Evolutionary conservation across 805 yeast species (phyloP).

Genomic region (Schwanniomyces polymorphus): DNA sequence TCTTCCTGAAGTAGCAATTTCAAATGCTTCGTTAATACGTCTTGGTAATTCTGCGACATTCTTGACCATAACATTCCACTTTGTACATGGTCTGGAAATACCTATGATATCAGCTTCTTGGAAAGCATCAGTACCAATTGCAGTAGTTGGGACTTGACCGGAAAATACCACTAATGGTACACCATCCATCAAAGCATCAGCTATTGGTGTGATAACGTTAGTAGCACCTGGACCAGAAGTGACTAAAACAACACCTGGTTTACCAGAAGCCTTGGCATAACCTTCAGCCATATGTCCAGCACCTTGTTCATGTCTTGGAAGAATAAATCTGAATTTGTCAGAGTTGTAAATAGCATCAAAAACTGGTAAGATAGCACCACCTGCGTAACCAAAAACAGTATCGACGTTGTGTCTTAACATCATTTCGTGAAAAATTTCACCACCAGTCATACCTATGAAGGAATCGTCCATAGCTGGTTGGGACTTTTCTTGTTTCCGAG

Average conservation of each 20-base stretch:
- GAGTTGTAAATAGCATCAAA: slow-evolving; percentile 96
- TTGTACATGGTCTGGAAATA: slow-evolving; percentile 94
- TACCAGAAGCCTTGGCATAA: slow-evolving; percentile 92
- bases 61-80: slow-evolving; percentile 99
- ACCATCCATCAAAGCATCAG: slow-evolving; percentile 97
- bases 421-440: slow-evolving; percentile 98
- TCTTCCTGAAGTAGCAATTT: slow-evolving; percentile 92
- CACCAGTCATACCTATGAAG: slow-evolving; percentile 95
- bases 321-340: slow-evolving; percentile 80
- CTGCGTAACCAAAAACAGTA: slow-evolving; percentile 96
- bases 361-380: slow-evolving; percentile 98
- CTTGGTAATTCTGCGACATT: slow-evolving; percentile 91
- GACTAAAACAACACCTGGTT: slow-evolving; percentile 95
- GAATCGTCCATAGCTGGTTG: slow-evolving; percentile 66
- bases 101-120: slow-evolving; percentile 99
- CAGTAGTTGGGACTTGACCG: slow-evolving; percentile 94
- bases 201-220: slow-evolving; percentile 97
- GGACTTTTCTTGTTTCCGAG: slow-evolving; percentile 4
- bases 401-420: slow-evolving; percentile 95
- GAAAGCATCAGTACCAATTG: slow-evolving; percentile 98
- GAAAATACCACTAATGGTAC: slow-evolving; percentile 95
- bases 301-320: slow-evolving; percentile 98
- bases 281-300: slow-evolving; percentile 99
- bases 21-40: slow-evolving; percentile 96
- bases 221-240: slow-evolving; percentile 99